Evolutionary conservation across 805 yeast genomes (phyloP), one percentile per base, ranked within the genome.

Genomic region (Brettanomyces sp.): DNA sequence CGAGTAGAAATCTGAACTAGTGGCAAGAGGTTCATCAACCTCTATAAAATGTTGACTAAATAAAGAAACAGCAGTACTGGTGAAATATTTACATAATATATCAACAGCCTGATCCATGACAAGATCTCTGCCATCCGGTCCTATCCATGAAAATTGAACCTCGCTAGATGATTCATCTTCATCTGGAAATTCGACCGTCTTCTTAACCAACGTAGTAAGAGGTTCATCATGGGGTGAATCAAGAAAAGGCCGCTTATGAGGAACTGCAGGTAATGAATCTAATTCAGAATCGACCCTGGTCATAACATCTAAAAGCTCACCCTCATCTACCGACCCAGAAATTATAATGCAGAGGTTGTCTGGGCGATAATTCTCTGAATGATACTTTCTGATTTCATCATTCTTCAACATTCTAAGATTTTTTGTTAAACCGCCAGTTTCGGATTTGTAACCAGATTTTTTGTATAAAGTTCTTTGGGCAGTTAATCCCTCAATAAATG

Each of bases 351-450:
- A 81, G 49, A 89, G 67, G 56, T 93, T 93, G 49, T 85, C 88
- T 1, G 96, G 86, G 41, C 90, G 73, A 64, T 93, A 93, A 57
- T 77, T 66, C 13, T 68, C 62, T 28, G 70, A 65, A 62, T 93
- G 98, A 58, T 87, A 93, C 22, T 79, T 65, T 53, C 82, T 74
- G 53, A 93, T 91, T 40, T 82, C 80, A 1, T 81, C 84, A 52
- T 80, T 82, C 1, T 85, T 75, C 55, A 93, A 70, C 2, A 70
- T 72, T 49, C 97, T 77, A 52, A 93, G 73, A 48, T 88, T 87
- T 28, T 74, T 72, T 63, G 88, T 78, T 42, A 88, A 65, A 0
- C 99, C 99, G 44, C 99, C 99, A 7, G 98, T 91, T 60, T 93
- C 97, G 7, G 93, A 80, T 9, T 89, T 77, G 60, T 91, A 93